A percentile compares a stretch with the other conserved stretches of the same genome.
Evolutionary conservation across 495 filamentous ascomycete species (phyloP).

Genomic region (Hypoxylon cercidicola): DNA sequence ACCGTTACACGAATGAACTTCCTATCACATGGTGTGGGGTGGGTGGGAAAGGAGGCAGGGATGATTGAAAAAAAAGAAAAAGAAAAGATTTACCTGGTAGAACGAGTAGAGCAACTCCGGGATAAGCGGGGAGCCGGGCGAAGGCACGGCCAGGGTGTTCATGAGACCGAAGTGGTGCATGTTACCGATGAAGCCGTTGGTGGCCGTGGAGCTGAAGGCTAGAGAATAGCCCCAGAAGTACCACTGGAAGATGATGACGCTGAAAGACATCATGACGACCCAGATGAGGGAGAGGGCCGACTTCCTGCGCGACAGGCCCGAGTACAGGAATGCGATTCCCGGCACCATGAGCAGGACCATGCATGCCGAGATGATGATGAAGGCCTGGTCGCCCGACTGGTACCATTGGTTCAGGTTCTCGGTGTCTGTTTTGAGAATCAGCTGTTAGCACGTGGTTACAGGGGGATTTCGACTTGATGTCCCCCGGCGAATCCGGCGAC

Average conservation of each 20-base stretch:
- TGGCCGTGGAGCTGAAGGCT: conserved; percentile 85
- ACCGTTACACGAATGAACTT: not conserved
- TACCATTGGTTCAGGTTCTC: conserved; percentile 93
- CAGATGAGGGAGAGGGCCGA: conserved; percentile 95
- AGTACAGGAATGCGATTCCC: conserved; percentile 97
- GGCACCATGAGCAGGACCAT: conserved; percentile 98
- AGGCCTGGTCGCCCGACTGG: conserved; percentile 71
- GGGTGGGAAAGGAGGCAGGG: conserved; percentile 60
- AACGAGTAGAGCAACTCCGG: conserved; percentile 95
- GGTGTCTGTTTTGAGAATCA: conserved; percentile 55
- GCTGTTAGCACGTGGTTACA: conserved; percentile 26
- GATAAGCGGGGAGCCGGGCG: conserved; percentile 81
- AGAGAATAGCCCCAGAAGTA: conserved; percentile 99
- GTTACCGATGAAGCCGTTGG: conserved; percentile 83
- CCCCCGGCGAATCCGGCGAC: not conserved
- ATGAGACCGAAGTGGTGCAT: conserved; percentile 86
- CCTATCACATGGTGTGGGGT: too few relatives aligned
- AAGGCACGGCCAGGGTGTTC: conserved; percentile 79
- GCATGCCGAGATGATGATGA: conserved; percentile 88
- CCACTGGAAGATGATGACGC: conserved; percentile 95
- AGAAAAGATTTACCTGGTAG: conserved; percentile 77
- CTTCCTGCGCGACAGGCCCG: conserved; percentile 93
- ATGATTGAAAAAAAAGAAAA: conserved; percentile 69
- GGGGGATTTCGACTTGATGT: conserved; percentile 6
- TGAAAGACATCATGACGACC: conserved; percentile 92